These are phyloP conservation scores for Chlorella vulgaris DNA, from an alignment of 139 green algal genomes.

Conservation along the genomic window DNA sequence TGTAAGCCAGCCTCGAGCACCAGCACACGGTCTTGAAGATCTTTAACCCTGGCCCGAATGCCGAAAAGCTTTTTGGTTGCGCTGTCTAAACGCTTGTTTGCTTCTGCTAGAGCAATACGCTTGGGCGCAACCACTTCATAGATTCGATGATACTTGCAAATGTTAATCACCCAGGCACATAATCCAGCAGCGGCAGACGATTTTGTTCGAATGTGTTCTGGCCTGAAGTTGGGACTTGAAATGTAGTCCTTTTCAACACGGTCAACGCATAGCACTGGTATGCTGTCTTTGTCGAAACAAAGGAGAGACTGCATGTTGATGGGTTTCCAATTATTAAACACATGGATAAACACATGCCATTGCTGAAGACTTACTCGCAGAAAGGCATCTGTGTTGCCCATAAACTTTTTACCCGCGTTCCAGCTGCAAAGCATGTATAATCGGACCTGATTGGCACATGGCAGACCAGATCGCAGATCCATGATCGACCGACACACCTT, in stretches of 20 bases:
- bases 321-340: not conserved
- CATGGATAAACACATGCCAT: not conserved
- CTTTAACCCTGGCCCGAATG: constrained; percentile 83
- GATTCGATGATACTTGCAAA: constrained; percentile 95
- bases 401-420: constrained; percentile 87
- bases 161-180: constrained; percentile 92
- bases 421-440: constrained; percentile 52
- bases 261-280: constrained; percentile 55
- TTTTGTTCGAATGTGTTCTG: constrained; percentile 84
- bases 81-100: constrained; percentile 82
- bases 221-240: constrained; percentile 76
- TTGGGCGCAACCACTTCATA: constrained; percentile 94
- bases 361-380: constrained; percentile 48
- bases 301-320: constrained; percentile 57
- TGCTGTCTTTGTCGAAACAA: constrained; percentile 94
- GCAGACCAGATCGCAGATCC: not conserved
- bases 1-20: constrained; percentile 82
- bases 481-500: not conserved
- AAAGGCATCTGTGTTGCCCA: constrained; percentile 93
- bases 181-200: constrained; percentile 88
- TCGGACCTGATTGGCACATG: not conserved
- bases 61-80: constrained; percentile 88
- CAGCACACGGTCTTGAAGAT: constrained; percentile 82
- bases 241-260: constrained; percentile 76
- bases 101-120: constrained; percentile 78